Conservation (phyloP, 108 stramenopile genomes). For the Conticribra weissflogii region DNA sequence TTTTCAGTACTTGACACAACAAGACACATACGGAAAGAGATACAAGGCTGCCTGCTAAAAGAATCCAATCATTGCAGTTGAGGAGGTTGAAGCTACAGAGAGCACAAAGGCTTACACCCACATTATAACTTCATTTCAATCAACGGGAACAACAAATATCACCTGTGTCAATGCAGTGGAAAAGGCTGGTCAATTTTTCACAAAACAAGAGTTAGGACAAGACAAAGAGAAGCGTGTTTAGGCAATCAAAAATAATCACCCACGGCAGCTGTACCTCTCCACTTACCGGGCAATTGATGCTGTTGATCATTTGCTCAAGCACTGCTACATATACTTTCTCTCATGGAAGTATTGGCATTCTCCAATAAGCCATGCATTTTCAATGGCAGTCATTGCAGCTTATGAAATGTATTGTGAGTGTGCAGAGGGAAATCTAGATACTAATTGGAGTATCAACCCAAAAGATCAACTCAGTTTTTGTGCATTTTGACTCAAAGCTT, state of each 20-base stretch:
- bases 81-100: not conserved
- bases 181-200: not conserved
- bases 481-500: too few species aligned
- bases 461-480: too few species aligned
- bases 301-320: conserved; percentile 10
- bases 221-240: conserved; percentile 5
- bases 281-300: conserved; percentile 12
- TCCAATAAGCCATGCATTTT: conserved; percentile 5
- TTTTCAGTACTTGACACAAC: not conserved
- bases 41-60: not conserved
- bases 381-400: conserved; percentile 10
- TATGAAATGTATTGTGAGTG: conserved; percentile 13
- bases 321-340: not conserved
- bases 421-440: conserved; percentile 12
- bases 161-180: conserved; percentile 8
- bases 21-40: not conserved
- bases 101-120: conserved; percentile 8
- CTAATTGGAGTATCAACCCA: too few species aligned
- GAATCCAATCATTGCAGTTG: conserved; percentile 20
- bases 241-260: conserved; percentile 22
- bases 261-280: conserved; percentile 1
- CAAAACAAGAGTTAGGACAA: not conserved
- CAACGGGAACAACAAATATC: conserved; percentile 8
- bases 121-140: conserved; percentile 22
- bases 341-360: conserved; percentile 31